Evolutionary conservation across 345 rosid genomes (phyloP).

Genomic region (Psidium friedrichsthalianum): DNA sequence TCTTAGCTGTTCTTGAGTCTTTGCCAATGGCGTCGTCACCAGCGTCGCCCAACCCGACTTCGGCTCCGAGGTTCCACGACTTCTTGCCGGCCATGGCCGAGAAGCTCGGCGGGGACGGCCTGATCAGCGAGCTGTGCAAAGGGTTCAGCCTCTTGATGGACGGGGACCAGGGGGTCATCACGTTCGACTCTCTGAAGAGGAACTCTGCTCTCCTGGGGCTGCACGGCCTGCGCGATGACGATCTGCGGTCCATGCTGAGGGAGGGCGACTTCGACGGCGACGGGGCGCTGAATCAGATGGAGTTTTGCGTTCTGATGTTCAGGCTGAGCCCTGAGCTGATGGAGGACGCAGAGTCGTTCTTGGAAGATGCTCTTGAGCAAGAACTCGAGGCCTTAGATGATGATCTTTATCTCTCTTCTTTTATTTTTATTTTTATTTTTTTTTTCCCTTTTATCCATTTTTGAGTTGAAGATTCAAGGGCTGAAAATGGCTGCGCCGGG

Average conservation of each 20-base stretch:
- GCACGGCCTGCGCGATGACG: conserved; percentile 24
- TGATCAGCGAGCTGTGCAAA: conserved; percentile 33
- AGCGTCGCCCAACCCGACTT: not conserved
- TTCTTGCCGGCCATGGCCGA: conserved; percentile 34
- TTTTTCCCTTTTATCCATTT: not conserved
- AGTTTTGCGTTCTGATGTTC: conserved; percentile 50
- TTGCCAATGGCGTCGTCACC: not conserved
- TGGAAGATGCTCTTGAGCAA: conserved; percentile 14
- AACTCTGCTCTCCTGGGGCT: conserved; percentile 29
- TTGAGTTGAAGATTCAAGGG: not conserved
- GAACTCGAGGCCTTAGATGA: not conserved
- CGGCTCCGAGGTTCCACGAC: conserved; percentile 14
- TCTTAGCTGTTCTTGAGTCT: not conserved
- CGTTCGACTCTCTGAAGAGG: conserved; percentile 33
- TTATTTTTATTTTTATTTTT: not conserved
- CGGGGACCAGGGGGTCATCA: conserved; percentile 27
- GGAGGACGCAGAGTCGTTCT: conserved; percentile 27
- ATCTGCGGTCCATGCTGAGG: conserved; percentile 26
- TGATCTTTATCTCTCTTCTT: not conserved
- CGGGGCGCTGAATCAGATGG: conserved; percentile 35
- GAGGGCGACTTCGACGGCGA: conserved; percentile 46
- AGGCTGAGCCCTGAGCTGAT: conserved; percentile 46
- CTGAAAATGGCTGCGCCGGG: not conserved
- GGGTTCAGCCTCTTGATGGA: conserved; percentile 41
- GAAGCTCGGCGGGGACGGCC: conserved; percentile 33